Evolutionary conservation across 371 early-diverging fungal genomes (phyloP).

Genomic region (Apophysomyces trapeziformis): DNA sequence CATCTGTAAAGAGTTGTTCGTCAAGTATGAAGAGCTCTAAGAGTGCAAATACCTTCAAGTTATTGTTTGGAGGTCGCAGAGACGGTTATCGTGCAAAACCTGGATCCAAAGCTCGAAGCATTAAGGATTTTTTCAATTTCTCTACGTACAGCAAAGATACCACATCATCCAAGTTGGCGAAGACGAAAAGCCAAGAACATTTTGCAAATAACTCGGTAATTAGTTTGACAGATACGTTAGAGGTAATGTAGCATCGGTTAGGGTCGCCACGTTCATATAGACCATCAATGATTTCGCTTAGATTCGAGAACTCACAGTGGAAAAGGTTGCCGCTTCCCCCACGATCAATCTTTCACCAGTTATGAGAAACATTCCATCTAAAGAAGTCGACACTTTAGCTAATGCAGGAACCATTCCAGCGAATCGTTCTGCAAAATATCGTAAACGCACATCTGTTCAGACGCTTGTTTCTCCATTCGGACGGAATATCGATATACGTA

Average conservation of each 20-base stretch:
- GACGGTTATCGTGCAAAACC: not conserved
- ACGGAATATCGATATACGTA: constrained; percentile 21
- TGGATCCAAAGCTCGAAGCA: constrained; percentile 5
- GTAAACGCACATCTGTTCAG: constrained; percentile 24
- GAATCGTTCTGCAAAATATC: not conserved
- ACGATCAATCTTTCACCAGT: not conserved
- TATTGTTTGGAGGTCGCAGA: not conserved
- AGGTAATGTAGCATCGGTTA: not conserved
- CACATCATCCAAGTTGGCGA: not conserved
- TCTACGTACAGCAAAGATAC: not conserved
- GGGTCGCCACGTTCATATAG: not conserved
- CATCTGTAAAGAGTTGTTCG: not conserved
- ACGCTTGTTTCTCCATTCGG: constrained; percentile 28
- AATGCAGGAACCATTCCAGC: not conserved
- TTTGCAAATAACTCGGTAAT: not conserved
- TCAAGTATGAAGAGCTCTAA: constrained; percentile 12
- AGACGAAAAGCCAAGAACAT: not conserved
- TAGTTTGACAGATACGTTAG: not conserved
- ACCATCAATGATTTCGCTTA: constrained; percentile 17
- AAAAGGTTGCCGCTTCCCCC: not conserved
- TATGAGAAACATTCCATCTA: not conserved
- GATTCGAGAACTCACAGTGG: not conserved
- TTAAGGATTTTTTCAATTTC: constrained; percentile 10
- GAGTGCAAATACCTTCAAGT: constrained; percentile 12
- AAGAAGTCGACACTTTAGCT: no score